A percentile compares a stretch with the other conserved stretches of the same genome.
Conservation (phyloP, 1,284 basidiomycete genomes). For the Termitomyces sp. region DNA sequence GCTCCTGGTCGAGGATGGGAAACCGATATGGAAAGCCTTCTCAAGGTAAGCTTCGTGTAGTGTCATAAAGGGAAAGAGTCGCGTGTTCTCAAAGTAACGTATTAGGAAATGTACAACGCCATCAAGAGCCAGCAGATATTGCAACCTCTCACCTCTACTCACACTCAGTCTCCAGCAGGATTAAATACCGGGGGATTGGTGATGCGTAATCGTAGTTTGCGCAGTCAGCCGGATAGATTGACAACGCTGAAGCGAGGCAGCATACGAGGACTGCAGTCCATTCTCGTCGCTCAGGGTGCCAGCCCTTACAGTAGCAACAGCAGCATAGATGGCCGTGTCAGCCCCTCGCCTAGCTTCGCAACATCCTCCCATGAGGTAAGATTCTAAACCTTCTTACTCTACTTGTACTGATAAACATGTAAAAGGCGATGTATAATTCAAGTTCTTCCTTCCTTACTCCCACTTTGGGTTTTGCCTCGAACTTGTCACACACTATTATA, state of each 20-base stretch:
- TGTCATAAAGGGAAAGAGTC: neutral
- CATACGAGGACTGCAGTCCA: constrained; percentile 79
- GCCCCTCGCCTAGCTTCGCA: constrained; percentile 84
- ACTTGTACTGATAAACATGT: neutral
- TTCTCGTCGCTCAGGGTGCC: constrained; percentile 56
- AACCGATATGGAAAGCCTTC: constrained; percentile 73
- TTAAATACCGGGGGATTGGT: constrained; percentile 31
- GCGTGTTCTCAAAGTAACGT: neutral
- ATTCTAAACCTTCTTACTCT: neutral
- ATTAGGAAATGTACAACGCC: constrained; percentile 88
- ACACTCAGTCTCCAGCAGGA: constrained; percentile 48
- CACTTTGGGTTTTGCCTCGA: constrained; percentile 91
- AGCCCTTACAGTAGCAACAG: constrained; percentile 79
- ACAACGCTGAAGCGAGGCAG: constrained; percentile 84
- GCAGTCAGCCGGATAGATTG: constrained; percentile 63
- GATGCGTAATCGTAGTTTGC: constrained; percentile 63
- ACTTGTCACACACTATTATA: constrained; percentile 94
- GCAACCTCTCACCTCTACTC: constrained; percentile 57
- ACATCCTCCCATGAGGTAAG: constrained; percentile 79
- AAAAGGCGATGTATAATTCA: constrained; percentile 42
- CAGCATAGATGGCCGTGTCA: constrained; percentile 78
- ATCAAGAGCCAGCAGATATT: constrained; percentile 90
- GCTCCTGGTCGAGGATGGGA: constrained; percentile 74
- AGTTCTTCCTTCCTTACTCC: constrained; percentile 66
- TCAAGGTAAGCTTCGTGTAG: constrained; percentile 58